These are phyloP conservation scores for Mucor plumbeus DNA, from an alignment of 371 early-diverging fungal species.

Conservation along the genomic window DNA sequence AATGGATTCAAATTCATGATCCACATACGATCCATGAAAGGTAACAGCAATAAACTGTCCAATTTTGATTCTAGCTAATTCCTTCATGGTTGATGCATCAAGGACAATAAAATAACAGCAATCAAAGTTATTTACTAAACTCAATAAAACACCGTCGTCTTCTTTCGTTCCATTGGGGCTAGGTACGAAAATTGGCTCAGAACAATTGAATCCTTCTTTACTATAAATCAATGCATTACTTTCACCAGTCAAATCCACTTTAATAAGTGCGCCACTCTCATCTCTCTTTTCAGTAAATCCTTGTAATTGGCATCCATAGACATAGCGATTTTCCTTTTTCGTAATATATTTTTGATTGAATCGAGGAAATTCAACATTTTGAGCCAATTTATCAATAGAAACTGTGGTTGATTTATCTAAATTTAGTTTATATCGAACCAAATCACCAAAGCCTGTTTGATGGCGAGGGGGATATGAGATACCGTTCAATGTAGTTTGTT, in stretches of 20 bases:
- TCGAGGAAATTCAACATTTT: constrained; percentile 59
- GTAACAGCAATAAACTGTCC: constrained; percentile 54
- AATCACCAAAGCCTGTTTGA: constrained; percentile 39
- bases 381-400: constrained; percentile 27
- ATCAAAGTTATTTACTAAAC: constrained; percentile 47
- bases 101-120: constrained; percentile 58
- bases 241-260: constrained; percentile 45
- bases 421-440: constrained; percentile 31
- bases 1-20: constrained; percentile 34
- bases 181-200: constrained; percentile 71
- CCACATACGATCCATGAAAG: constrained; percentile 60
- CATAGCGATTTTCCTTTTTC: constrained; percentile 25
- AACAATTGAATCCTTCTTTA: constrained; percentile 51
- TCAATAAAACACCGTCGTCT: constrained; percentile 69
- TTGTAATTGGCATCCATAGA: constrained; percentile 52
- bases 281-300: constrained; percentile 30
- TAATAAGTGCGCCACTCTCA: constrained; percentile 45
- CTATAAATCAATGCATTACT: background rate
- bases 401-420: constrained; percentile 21
- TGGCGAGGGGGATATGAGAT: constrained; percentile 22
- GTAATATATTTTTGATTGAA: constrained; percentile 16
- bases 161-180: constrained; percentile 49
- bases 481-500: constrained; percentile 21
- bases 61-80: constrained; percentile 56
- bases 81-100: constrained; percentile 58